Percentiles rank a stretch among this genome's conserved stretches.
Conservation (phyloP, 768 basidiomycete species). For the Amanita molliuscula region DNA sequence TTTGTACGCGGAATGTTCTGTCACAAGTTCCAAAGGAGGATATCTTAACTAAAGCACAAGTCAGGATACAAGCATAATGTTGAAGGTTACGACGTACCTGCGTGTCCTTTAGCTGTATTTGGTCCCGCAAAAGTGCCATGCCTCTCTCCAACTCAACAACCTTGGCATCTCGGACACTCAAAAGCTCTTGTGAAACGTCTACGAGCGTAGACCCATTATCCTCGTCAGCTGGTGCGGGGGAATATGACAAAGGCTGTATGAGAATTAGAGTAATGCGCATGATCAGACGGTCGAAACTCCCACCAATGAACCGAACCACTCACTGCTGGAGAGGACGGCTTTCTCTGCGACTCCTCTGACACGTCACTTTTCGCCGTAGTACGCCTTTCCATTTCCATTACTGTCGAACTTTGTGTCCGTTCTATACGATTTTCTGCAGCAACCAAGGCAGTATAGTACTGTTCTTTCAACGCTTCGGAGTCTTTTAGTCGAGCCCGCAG, state of each 20-base stretch:
- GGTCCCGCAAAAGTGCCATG: constrained; percentile 30
- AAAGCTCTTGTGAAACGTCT: constrained; percentile 29
- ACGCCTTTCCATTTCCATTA: constrained; percentile 34
- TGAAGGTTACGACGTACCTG: constrained; percentile 24
- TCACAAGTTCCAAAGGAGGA: constrained; percentile 34
- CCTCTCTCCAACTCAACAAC: constrained; percentile 40
- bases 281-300: constrained; percentile 41
- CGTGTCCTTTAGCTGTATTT: constrained; percentile 32
- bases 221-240: constrained; percentile 26
- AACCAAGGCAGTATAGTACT: constrained; percentile 39
- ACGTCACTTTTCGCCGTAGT: constrained; percentile 21
- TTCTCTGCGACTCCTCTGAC: constrained; percentile 38
- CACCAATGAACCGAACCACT: constrained; percentile 62
- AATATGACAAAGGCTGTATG: constrained; percentile 27
- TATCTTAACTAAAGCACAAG: constrained; percentile 24
- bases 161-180: constrained; percentile 32
- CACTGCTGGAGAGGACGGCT: constrained; percentile 61
- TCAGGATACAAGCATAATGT: constrained; percentile 1
- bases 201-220: constrained; percentile 24
- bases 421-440: constrained; percentile 54
- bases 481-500: constrained; percentile 41
- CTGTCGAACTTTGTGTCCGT: constrained; percentile 44
- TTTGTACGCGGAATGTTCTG: constrained; percentile 43
- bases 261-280: constrained; percentile 33
- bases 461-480: constrained; percentile 34